Evolutionary conservation across 2,329 filamentous ascomycete genomes (phyloP).

Genomic region (Fonsecaea pugnacius): DNA sequence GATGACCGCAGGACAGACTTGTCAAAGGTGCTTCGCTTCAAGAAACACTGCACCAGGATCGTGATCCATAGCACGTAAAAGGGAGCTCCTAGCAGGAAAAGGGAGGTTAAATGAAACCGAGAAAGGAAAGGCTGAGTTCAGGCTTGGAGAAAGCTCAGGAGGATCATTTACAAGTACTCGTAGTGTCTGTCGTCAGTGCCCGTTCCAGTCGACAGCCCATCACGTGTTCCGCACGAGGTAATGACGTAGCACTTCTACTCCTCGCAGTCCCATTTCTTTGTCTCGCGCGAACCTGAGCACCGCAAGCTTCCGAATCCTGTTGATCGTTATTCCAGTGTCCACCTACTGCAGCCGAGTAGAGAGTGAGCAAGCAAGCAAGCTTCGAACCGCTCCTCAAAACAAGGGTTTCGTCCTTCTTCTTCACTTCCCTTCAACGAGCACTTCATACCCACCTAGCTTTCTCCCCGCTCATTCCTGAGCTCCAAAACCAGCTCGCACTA

Average conservation of each 20-base stretch:
- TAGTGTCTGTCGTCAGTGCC: no score
- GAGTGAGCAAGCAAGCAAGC: not conserved
- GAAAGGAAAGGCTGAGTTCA: not conserved
- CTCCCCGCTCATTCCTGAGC: not conserved
- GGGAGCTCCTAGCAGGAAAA: not conserved
- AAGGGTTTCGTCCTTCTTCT: not conserved
- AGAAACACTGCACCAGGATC: not conserved
- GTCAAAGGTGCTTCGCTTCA: not conserved
- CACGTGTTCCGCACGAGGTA: not conserved
- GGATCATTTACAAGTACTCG: not conserved
- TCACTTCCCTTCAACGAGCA: not conserved
- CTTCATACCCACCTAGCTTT: not conserved
- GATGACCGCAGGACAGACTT: no score
- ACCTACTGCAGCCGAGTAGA: not conserved
- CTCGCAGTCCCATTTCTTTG: not conserved
- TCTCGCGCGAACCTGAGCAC: not conserved
- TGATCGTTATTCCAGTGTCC: not conserved
- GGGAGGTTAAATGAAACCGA: not conserved
- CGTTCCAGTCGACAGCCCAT: not conserved
- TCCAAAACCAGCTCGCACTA: not conserved
- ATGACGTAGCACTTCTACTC: not conserved
- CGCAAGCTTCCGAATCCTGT: not conserved
- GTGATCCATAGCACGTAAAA: not conserved
- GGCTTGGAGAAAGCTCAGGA: not conserved
- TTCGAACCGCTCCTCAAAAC: not conserved